Evolutionary conservation across 2,329 filamentous ascomycete species (phyloP).

Genomic region (Neonectria hederae): DNA sequence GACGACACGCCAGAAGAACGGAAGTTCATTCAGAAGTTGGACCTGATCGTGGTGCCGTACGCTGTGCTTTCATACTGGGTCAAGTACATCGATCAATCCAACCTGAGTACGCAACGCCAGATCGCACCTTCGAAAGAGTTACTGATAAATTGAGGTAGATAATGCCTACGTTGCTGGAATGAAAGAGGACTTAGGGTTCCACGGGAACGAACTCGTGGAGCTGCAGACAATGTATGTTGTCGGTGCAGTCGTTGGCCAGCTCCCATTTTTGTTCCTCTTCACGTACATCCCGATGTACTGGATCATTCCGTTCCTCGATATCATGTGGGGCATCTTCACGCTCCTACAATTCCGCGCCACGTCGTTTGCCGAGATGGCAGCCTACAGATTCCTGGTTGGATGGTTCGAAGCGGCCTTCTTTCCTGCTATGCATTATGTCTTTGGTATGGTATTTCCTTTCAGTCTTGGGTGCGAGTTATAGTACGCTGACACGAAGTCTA

Average conservation of each 20-base stretch:
- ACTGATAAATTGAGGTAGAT: slow-evolving; percentile 43
- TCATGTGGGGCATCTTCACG: slow-evolving; percentile 65
- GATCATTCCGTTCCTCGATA: slow-evolving; percentile 61
- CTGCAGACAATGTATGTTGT: slow-evolving; percentile 59
- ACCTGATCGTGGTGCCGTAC: slow-evolving; percentile 19
- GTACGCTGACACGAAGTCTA: not conserved
- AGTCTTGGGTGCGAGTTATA: not conserved
- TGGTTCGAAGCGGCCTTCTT: slow-evolving; percentile 55
- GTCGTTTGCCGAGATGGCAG: slow-evolving; percentile 59
- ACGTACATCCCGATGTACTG: slow-evolving; percentile 57
- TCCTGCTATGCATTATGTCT: slow-evolving; percentile 25
- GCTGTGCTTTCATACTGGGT: slow-evolving; percentile 19
- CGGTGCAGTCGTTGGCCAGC: slow-evolving; percentile 59
- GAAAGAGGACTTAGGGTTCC: slow-evolving; percentile 59
- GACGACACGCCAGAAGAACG: slow-evolving; percentile 21
- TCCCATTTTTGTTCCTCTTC: slow-evolving; percentile 62
- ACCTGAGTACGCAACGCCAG: slow-evolving; percentile 4
- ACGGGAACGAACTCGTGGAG: slow-evolving; percentile 62
- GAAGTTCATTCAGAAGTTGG: slow-evolving; percentile 17
- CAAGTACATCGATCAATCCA: slow-evolving; percentile 21
- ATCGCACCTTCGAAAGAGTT: not conserved
- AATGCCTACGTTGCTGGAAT: slow-evolving; percentile 65
- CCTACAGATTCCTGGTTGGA: slow-evolving; percentile 63
- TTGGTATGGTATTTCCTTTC: not conserved
- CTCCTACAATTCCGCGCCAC: slow-evolving; percentile 62